These are phyloP conservation scores for Hymenoscyphus fructigenus DNA, from an alignment of 2,329 filamentous ascomycete species.

Conservation along the genomic window DNA sequence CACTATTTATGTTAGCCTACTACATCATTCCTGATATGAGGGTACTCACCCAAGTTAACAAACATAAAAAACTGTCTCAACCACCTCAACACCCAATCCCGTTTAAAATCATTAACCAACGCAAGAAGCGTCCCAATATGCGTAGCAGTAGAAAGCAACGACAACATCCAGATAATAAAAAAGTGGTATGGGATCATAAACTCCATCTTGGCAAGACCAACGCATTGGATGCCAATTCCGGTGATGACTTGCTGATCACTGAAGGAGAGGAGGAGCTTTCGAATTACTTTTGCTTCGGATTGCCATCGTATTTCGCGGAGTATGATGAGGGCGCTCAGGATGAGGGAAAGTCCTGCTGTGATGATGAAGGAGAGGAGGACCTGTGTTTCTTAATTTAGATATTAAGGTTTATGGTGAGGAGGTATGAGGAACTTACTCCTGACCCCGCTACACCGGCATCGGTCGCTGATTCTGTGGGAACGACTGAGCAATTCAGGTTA, in stretches of 20 bases:
- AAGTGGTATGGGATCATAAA: constrained; percentile 66
- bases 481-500: constrained; percentile 14
- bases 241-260: constrained; percentile 69
- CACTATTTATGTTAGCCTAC: constrained; percentile 26
- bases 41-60: constrained; percentile 48
- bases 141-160: constrained; percentile 62
- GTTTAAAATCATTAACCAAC: constrained; percentile 63
- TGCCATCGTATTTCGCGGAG: constrained; percentile 50
- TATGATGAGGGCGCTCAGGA: constrained; percentile 56
- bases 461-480: constrained; percentile 30
- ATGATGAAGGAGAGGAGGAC: constrained; percentile 66
- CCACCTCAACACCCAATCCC: constrained; percentile 67
- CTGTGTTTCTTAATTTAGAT: constrained; percentile 36
- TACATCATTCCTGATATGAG: neutral
- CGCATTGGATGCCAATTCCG: constrained; percentile 65
- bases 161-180: constrained; percentile 69
- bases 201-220: constrained; percentile 60
- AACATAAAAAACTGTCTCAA: constrained; percentile 66
- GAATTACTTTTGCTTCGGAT: constrained; percentile 51
- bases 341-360: constrained; percentile 57
- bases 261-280: constrained; percentile 64
- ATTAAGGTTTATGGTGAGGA: neutral
- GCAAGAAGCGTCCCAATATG: constrained; percentile 66
- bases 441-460: constrained; percentile 58
- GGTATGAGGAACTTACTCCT: constrained; percentile 45